Conservation (phyloP, 2,329 filamentous ascomycete genomes). For the Cordyceps fumosorosea region DNA sequence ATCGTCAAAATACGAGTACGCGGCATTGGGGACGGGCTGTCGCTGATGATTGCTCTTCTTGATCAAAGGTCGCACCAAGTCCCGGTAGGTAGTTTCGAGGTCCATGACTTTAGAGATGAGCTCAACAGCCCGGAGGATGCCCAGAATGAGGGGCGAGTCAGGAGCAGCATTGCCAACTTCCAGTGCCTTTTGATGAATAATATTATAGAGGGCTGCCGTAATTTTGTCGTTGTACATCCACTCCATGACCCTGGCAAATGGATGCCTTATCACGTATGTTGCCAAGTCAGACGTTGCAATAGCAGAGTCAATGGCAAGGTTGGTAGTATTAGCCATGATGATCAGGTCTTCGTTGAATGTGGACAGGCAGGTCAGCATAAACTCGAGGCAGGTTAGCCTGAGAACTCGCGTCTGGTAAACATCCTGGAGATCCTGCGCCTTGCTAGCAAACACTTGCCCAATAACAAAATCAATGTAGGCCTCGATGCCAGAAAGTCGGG, state of each 20-base stretch:
- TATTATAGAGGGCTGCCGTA: slow-evolving; percentile 68
- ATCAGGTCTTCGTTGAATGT: slow-evolving; percentile 95
- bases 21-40: slow-evolving; percentile 56
- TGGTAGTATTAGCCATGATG: slow-evolving; percentile 73
- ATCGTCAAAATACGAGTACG: slow-evolving; percentile 87
- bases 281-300: slow-evolving; percentile 69
- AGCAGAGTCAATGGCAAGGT: slow-evolving; percentile 65
- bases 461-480: slow-evolving; percentile 89
- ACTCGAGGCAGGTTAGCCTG: slow-evolving; percentile 74
- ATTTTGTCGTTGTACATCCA: slow-evolving; percentile 96
- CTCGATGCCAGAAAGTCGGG: slow-evolving; percentile 76
- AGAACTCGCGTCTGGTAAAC: slow-evolving; percentile 65
- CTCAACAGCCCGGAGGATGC: slow-evolving; percentile 73
- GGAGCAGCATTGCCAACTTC: slow-evolving; percentile 66
- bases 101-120: slow-evolving; percentile 78
- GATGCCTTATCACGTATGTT: slow-evolving; percentile 79
- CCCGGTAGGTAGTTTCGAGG: slow-evolving; percentile 83
- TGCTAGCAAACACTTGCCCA: slow-evolving; percentile 67
- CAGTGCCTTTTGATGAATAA: slow-evolving; percentile 67
- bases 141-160: slow-evolving; percentile 74
- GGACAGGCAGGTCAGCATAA: slow-evolving; percentile 69
- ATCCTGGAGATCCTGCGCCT: slow-evolving; percentile 58
- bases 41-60: slow-evolving; percentile 57
- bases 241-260: slow-evolving; percentile 92
- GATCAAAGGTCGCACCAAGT: slow-evolving; percentile 76